Conservation (phyloP, 1,284 basidiomycete genomes). For the Puccinia coronata region DNA sequence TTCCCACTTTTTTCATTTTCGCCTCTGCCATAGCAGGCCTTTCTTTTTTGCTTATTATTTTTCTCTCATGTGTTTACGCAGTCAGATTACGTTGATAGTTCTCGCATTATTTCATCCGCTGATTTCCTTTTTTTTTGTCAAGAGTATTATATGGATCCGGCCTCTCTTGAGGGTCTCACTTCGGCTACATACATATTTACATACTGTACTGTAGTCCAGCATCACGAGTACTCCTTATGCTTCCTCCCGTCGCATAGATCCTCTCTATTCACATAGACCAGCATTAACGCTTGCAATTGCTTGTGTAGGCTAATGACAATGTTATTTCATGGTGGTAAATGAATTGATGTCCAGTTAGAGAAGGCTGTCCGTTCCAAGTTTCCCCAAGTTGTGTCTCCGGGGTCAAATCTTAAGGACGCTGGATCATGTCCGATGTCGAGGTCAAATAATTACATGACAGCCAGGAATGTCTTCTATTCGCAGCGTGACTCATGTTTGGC, state of each 20-base stretch:
- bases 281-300: neutral
- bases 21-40: neutral
- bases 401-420: neutral
- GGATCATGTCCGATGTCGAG: neutral
- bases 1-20: neutral
- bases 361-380: neutral
- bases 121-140: neutral
- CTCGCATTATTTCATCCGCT: neutral
- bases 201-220: no score
- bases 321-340: neutral
- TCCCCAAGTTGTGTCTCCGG: neutral
- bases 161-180: neutral
- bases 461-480: neutral
- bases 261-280: neutral
- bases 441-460: neutral
- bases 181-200: no score
- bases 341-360: neutral
- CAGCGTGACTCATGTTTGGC: neutral
- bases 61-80: conserved; percentile 2
- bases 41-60: neutral
- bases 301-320: neutral
- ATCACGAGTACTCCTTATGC: neutral
- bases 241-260: neutral
- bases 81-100: neutral
- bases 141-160: neutral